phyloP scores from a whole-genome alignment of 257 asterid species.

The Marsdenia floribunda region DNA sequence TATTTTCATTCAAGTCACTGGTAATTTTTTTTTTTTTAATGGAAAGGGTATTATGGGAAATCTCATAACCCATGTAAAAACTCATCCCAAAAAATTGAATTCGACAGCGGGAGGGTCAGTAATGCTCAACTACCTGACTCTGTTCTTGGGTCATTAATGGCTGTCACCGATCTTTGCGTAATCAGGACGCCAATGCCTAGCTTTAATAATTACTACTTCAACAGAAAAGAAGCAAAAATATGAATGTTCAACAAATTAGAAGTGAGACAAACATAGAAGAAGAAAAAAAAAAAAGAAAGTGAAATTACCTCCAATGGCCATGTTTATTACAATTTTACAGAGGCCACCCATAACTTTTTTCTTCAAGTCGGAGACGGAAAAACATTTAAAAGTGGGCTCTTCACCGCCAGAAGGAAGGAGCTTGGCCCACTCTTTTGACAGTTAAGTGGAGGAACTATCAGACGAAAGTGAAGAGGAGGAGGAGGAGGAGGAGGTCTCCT shows the following conservation, averaged over 20 bases:
- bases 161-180: constrained; percentile 5
- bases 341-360: constrained; percentile 75
- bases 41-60: no score
- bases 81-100: no score
- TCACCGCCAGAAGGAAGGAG: constrained; percentile 56
- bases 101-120: no score
- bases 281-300: neutral
- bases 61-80: no score
- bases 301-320: constrained; percentile 31
- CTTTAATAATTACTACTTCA: neutral
- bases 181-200: constrained; percentile 2
- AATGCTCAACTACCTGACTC: no score
- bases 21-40: no score
- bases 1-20: no score
- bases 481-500: constrained; percentile 47
- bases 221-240: neutral
- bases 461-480: constrained; percentile 38
- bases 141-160: constrained; percentile 8
- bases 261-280: neutral
- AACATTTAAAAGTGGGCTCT: constrained; percentile 62
- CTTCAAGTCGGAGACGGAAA: constrained; percentile 76
- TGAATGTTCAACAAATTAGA: neutral
- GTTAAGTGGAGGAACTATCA: constrained; percentile 51
- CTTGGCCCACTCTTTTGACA: constrained; percentile 60
- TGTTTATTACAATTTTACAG: constrained; percentile 56